These are phyloP conservation scores for Penstemon barbatus DNA, from an alignment of 257 asterid genomes.

Conservation along the genomic window DNA sequence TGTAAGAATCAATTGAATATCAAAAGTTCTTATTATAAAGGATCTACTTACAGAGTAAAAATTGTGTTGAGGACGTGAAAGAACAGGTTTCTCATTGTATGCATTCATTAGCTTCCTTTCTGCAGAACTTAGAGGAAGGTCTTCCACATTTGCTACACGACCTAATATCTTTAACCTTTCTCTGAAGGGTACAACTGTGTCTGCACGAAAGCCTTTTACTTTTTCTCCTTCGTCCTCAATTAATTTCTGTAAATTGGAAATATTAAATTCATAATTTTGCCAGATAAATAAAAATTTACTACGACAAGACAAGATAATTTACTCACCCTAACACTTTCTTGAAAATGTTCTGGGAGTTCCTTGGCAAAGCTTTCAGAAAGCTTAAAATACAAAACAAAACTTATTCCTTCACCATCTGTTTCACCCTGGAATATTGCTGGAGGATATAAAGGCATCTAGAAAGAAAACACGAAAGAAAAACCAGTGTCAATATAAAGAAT, in stretches of 20 bases:
- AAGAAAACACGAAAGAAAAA: slow-evolving; percentile 14
- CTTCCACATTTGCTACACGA: slow-evolving; percentile 85
- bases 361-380: slow-evolving; percentile 66
- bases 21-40: neutral
- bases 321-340: slow-evolving; percentile 73
- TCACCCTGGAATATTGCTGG: slow-evolving; percentile 86
- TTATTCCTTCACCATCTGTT: slow-evolving; percentile 85
- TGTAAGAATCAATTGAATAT: slow-evolving; percentile 7
- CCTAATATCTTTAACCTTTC: slow-evolving; percentile 94
- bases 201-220: slow-evolving; percentile 76
- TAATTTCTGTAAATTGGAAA: slow-evolving; percentile 49
- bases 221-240: slow-evolving; percentile 83
- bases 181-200: slow-evolving; percentile 64
- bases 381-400: slow-evolving; percentile 82
- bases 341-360: slow-evolving; percentile 71
- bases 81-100: slow-evolving; percentile 94
- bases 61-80: slow-evolving; percentile 96
- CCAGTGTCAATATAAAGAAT: neutral
- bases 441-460: slow-evolving; percentile 87
- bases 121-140: slow-evolving; percentile 77
- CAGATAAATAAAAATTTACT: neutral
- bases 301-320: neutral
- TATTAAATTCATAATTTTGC: neutral
- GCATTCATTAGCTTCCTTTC: slow-evolving; percentile 97
- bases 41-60: slow-evolving; percentile 56